Percentiles rank a stretch among this genome's conserved stretches.
Evolutionary conservation across 2,329 filamentous ascomycete genomes (phyloP).

Genomic region (Exophiala calicioides): DNA sequence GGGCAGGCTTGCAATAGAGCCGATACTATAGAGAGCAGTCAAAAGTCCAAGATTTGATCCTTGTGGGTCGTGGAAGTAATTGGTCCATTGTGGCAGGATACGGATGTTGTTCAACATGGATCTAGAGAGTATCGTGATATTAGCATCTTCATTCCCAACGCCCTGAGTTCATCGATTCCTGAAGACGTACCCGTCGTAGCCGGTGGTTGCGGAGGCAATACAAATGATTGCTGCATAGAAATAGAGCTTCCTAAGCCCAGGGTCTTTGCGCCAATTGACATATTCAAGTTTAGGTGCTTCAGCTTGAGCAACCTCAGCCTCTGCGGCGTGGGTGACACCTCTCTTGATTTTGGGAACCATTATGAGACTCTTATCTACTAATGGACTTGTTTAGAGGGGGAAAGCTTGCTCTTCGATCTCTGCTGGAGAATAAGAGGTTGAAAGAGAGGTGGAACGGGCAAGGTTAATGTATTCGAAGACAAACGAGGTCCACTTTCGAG

Average conservation of each 20-base stretch:
- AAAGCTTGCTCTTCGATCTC: too few species aligned
- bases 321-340: slow-evolving; percentile 25
- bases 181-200: slow-evolving; percentile 57
- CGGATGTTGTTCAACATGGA: slow-evolving; percentile 49
- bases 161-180: slow-evolving; percentile 38
- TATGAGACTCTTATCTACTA: too few species aligned
- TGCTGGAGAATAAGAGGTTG: too few species aligned
- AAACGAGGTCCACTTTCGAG: too few species aligned
- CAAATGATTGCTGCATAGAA: slow-evolving; percentile 56
- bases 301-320: slow-evolving; percentile 44
- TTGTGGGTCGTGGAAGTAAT: slow-evolving; percentile 41
- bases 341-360: slow-evolving; percentile 19
- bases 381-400: too few species aligned
- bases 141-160: slow-evolving; percentile 65
- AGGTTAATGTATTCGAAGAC: too few species aligned
- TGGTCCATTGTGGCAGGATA: slow-evolving; percentile 42
- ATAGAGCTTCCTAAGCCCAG: slow-evolving; percentile 60
- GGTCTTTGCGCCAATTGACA: slow-evolving; percentile 59
- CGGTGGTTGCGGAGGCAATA: slow-evolving; percentile 57
- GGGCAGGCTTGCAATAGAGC: slow-evolving; percentile 50
- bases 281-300: slow-evolving; percentile 55
- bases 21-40: slow-evolving; percentile 43
- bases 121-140: slow-evolving; percentile 35
- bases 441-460: too few species aligned
- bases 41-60: slow-evolving; percentile 47